Evolutionary conservation across 345 rosid genomes (phyloP), one percentile per base, ranked within the genome.

Genomic region (Jatropha curcas): DNA sequence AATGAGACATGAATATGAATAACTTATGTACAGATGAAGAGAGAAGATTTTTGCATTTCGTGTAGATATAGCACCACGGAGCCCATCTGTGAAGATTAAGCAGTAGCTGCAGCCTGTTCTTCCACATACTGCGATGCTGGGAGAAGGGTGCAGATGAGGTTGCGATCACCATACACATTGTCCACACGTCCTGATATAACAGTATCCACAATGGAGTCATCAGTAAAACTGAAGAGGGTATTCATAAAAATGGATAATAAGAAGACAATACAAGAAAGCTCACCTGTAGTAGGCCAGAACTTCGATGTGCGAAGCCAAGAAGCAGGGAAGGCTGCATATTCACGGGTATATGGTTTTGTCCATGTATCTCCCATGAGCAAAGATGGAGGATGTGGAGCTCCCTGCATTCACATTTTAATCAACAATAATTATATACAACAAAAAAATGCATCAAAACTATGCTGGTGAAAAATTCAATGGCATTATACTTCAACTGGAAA

Each of bases 351-450:
- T 8, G 99, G 96, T 63, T 93, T 93, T 8, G 87, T 82, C 99
- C 99, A 96, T 53, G 89, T 28, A 80, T 96, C 98, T 82, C 88
- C 96, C 99, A 96, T 93, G 74, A 96, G 94, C 90, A 96, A 71
- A n/a, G 94, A 90, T 80, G 95, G 98, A 61, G 99, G 96, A 81
- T 96, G 99, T 76, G 98, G 99, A 60, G 99, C 98, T 80, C 96
- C 87, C 99, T 96, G 94, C 79, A 77, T 64, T 53, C 60, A 63
- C 50, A 67, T 53, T 61, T 82, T 22, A 74, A 10, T 12, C 14
- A 48, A 17, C 0, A 28, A 58, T 1, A 56, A 59, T 7, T 41
- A 30, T 9, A 2, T 39, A 51, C 25, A 10, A 20, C 13, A 51
- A 28, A 20, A 55, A n/a, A n/a, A n/a, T n/a, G 53, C 37, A 53